These are phyloP conservation scores for Fomitopsis betulina DNA, from an alignment of 1,284 basidiomycete species.

Conservation along the genomic window DNA sequence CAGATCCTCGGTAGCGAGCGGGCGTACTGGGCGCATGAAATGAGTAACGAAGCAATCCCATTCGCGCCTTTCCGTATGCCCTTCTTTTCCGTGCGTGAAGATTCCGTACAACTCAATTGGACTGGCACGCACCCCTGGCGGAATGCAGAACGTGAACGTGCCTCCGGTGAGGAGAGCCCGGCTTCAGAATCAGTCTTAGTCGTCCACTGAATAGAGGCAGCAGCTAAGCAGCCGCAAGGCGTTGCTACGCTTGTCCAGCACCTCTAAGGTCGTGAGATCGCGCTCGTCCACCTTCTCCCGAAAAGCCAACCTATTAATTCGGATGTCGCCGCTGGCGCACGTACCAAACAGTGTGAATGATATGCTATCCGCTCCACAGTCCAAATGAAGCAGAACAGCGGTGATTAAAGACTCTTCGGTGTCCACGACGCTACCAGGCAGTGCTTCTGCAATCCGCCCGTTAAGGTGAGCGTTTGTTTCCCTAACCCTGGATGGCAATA, in stretches of 20 bases:
- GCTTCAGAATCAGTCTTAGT: background rate
- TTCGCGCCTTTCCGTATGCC: background rate
- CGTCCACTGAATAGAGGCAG: background rate
- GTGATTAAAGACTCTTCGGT: conserved; percentile 1
- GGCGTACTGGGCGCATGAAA: background rate
- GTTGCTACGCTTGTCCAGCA: background rate
- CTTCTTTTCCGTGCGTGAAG: background rate
- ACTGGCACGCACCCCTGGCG: background rate
- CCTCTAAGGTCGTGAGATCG: background rate
- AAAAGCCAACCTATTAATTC: background rate
- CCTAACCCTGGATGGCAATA: background rate
- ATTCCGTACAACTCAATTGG: background rate
- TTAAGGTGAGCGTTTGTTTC: background rate
- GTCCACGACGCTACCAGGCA: background rate
- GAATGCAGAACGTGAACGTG: background rate
- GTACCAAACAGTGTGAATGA: background rate
- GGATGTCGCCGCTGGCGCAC: background rate
- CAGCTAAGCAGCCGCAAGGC: background rate
- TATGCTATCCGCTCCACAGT: background rate
- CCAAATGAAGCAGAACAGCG: background rate
- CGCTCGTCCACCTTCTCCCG: background rate
- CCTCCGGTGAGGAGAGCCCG: background rate
- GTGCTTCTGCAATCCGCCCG: background rate
- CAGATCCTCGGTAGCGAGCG: background rate
- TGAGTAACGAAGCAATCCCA: background rate